Evolutionary conservation across 352 stramenopile species (phyloP), one percentile per base, ranked within the genome.

Genomic region (Phytopythium oedochilum): DNA sequence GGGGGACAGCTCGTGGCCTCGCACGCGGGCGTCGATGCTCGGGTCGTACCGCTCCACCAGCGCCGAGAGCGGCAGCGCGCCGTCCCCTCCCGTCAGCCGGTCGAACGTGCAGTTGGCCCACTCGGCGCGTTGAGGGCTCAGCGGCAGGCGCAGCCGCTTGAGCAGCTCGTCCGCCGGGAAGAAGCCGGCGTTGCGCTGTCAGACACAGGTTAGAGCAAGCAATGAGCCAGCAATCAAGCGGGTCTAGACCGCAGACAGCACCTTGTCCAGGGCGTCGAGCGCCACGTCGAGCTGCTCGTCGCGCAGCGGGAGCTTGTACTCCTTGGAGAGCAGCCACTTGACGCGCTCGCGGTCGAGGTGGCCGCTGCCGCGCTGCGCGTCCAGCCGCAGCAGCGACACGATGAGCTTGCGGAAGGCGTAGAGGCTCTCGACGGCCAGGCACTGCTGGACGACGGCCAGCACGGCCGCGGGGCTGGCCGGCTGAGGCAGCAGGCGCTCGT

Each of bases 211-310:
- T n/a, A n/a, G n/a, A n/a, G n/a, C n/a, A n/a, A n/a, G 29, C 29
- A 32, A 32, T 26, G 38, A 12, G 10, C 7, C 26, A 23, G 1
- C 15, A 55, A 49, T 48, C 40, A 42, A 12, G 2, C 15, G n/a
- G n/a, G n/a, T n/a, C n/a, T n/a, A n/a, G n/a, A n/a, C n/a, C n/a
- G n/a, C n/a, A n/a, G n/a, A n/a, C n/a, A n/a, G n/a, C 35, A 76
- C 69, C 57, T 84, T 84, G 63, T 92, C 85, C 42, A 89, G 84
- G 29, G 62, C 71, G 52, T 86, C 65, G 22, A 93, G 83, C 29
- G 89, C 62, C 51, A 90, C 51, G 28, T 92, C 80, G 14, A 89
- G 61, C 36, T 94, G 85, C 39, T 92, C 85, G 44, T 89, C 76
- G 9, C 83, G 80, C 22, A 93, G 55, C 15, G 78, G 78, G 17